These are phyloP conservation scores for Acacia acuminata DNA, from an alignment of 306 rosid genomes.

Conservation along the genomic window DNA sequence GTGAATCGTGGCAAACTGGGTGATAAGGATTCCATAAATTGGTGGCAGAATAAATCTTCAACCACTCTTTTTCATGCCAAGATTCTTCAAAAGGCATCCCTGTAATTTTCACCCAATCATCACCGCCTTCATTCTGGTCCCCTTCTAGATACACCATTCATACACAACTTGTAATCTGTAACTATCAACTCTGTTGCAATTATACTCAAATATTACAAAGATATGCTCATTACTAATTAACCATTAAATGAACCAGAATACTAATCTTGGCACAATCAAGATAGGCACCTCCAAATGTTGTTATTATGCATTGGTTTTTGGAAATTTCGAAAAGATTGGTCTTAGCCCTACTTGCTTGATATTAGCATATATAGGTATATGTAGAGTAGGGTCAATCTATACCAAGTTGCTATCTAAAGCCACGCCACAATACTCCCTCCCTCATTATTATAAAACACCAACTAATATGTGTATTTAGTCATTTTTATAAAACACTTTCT, in stretches of 20 bases:
- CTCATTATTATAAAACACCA: too few species aligned
- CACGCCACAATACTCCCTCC: background rate
- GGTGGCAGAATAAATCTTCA: conserved; percentile 41
- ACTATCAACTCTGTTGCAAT: background rate
- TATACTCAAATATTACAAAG: background rate
- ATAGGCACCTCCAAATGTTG: background rate
- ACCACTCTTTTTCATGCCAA: conserved; percentile 39
- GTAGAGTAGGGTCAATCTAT: conserved; percentile 61
- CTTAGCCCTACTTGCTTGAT: conserved; percentile 45
- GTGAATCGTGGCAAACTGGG: conserved; percentile 39
- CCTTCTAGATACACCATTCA: conserved; percentile 18
- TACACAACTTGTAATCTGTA: conserved; percentile 44
- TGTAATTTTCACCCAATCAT: conserved; percentile 61
- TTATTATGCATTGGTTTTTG: conserved; percentile 20
- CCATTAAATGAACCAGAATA: background rate
- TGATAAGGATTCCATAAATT: conserved; percentile 57
- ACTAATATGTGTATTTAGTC: too few species aligned
- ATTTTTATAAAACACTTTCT: too few species aligned
- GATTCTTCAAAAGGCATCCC: conserved; percentile 46
- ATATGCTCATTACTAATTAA: background rate
- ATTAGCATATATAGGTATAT: conserved; percentile 37
- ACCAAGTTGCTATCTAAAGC: conserved; percentile 67
- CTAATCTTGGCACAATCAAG: conserved; percentile 2
- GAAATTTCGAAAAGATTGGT: conserved; percentile 29
- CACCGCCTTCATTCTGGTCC: conserved; percentile 41